Evolutionary conservation across 2,329 filamentous ascomycete genomes (phyloP).

Genomic region (Aureobasidium musti): DNA sequence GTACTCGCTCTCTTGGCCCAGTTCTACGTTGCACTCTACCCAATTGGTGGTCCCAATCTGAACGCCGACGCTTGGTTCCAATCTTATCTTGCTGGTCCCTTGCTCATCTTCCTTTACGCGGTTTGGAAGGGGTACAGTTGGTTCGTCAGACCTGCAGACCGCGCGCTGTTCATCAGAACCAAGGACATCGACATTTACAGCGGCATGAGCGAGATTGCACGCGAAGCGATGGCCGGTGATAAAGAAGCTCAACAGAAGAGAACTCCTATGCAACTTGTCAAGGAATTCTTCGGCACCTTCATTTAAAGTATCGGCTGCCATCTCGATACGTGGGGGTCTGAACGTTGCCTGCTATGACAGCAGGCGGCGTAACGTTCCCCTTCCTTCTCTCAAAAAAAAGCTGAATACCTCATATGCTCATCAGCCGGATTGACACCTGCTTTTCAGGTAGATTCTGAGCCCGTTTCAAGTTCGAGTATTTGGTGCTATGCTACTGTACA

Average conservation of each 20-base stretch:
- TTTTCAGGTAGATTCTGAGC: neutral
- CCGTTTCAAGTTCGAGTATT: neutral
- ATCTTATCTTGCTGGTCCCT: conserved; percentile 34
- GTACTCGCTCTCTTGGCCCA: conserved; percentile 56
- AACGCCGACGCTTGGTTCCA: conserved; percentile 33
- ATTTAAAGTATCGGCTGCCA: neutral
- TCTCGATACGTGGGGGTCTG: too few species aligned
- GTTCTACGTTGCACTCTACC: conserved; percentile 32
- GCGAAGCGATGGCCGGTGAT: neutral
- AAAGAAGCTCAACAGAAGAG: neutral
- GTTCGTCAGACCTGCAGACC: conserved; percentile 22
- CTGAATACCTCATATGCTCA: neutral
- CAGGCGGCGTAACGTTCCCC: neutral
- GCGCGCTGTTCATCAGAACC: conserved; percentile 30
- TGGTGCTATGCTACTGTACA: neutral
- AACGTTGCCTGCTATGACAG: neutral
- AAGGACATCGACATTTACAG: conserved; percentile 34
- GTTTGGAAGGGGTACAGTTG: conserved; percentile 34
- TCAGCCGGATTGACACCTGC: neutral
- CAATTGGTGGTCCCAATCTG: conserved; percentile 24
- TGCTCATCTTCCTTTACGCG: conserved; percentile 34
- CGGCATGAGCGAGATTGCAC: conserved; percentile 28
- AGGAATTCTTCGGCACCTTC: neutral
- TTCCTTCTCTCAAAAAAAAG: neutral
- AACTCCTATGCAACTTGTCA: neutral